Evolutionary conservation across 257 asterid species (phyloP).

Genomic region (Solanum raphanifolium): DNA sequence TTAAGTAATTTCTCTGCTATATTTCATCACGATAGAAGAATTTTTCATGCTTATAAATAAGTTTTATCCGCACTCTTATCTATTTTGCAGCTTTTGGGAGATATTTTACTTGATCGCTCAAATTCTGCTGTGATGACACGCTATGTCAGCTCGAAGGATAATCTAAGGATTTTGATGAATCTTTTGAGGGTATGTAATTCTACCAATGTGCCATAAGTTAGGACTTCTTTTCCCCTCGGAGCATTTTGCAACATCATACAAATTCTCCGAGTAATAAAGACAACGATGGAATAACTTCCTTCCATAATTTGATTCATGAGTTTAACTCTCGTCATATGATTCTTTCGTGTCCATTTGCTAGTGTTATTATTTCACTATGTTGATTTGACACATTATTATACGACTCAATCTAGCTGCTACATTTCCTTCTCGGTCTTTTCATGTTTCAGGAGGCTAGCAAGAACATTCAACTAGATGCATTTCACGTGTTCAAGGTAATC

Average conservation of each 20-base stretch:
- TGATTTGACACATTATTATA: not conserved
- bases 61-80: not conserved
- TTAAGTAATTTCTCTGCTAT: not conserved
- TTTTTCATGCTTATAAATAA: not conserved
- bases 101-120: conserved; percentile 78
- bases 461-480: conserved; percentile 75
- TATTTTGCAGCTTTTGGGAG: conserved; percentile 71
- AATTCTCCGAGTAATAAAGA: not conserved
- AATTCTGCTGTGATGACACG: conserved; percentile 69
- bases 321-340: not conserved
- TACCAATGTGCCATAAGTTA: not conserved
- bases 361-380: not conserved
- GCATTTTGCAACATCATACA: not conserved
- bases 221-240: not conserved
- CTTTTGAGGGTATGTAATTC: conserved; percentile 61
- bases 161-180: conserved; percentile 51
- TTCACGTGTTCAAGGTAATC: conserved; percentile 86
- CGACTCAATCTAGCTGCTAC: not conserved
- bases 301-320: not conserved
- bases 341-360: not conserved
- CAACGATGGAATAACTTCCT: not conserved
- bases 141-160: conserved; percentile 65
- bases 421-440: not conserved
- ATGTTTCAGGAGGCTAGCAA: conserved; percentile 73
- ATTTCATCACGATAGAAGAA: not conserved